A percentile compares a stretch with the other conserved stretches of the same genome.
These are phyloP conservation scores for Apostasia ramifera DNA, from an alignment of 106 monocot genomes.

Conservation along the genomic window DNA sequence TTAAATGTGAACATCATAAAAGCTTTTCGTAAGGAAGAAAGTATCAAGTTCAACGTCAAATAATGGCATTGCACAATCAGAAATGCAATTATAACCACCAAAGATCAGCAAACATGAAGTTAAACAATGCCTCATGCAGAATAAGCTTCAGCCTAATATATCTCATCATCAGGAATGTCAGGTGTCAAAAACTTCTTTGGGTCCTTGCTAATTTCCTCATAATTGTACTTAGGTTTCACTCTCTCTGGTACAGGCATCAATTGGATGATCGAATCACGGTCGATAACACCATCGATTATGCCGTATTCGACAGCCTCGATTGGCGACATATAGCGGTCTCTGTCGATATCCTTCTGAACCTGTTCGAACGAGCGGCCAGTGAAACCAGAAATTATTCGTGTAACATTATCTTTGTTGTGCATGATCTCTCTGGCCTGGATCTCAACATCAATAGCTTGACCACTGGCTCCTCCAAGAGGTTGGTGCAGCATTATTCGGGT, in stretches of 20 bases:
- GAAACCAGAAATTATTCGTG: conserved; percentile 48
- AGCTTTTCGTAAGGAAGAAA: no score
- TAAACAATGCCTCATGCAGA: neutral
- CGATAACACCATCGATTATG: conserved; percentile 80
- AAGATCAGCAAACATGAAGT: no score
- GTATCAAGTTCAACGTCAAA: no score
- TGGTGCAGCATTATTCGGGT: conserved; percentile 91
- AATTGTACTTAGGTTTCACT: conserved; percentile 56
- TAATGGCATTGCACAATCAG: no score
- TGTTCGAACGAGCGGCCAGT: conserved; percentile 74
- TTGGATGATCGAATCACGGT: conserved; percentile 61
- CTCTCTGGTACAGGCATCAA: conserved; percentile 56
- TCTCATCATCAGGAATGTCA: conserved; percentile 92
- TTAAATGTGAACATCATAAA: no score
- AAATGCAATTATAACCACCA: no score
- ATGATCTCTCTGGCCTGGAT: conserved; percentile 79
- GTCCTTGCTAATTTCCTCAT: conserved; percentile 65
- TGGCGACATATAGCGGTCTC: conserved; percentile 83
- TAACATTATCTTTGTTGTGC: conserved; percentile 73
- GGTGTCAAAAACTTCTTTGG: conserved; percentile 70
- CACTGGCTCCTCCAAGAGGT: conserved; percentile 91
- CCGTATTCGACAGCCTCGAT: conserved; percentile 94
- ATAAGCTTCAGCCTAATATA: conserved; percentile 38
- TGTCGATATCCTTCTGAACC: conserved; percentile 86
- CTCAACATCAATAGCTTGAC: conserved; percentile 77